Percentiles rank a stretch among this genome's conserved stretches.
Conservation (phyloP, 345 rosid species). For the Eucalyptus cloeziana region DNA sequence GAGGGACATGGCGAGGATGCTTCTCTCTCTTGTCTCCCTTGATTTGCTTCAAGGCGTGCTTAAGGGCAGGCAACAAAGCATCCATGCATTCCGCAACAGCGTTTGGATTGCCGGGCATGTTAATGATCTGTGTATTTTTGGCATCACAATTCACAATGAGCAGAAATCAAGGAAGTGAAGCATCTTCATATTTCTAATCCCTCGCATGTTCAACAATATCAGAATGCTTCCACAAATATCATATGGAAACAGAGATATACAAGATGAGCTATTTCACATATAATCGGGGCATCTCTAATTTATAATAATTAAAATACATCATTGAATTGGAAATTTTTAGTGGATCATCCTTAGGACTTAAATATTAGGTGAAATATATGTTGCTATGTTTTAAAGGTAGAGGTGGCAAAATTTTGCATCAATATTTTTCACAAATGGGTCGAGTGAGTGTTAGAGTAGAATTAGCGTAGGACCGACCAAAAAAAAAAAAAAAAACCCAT, state of each 20-base stretch:
- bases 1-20: slow-evolving; percentile 82
- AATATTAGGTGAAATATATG: not conserved
- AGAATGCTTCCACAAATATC: not conserved
- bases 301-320: not conserved
- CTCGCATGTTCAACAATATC: not conserved
- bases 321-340: not conserved
- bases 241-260: not conserved
- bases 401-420: too few species aligned
- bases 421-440: too few species aligned
- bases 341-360: not conserved
- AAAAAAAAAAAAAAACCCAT: too few species aligned
- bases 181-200: not conserved
- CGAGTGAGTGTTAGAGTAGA: too few species aligned
- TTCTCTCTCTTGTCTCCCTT: slow-evolving; percentile 93
- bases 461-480: too few species aligned
- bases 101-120: slow-evolving; percentile 97
- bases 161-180: not conserved
- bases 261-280: not conserved
- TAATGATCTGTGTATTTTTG: slow-evolving; percentile 49
- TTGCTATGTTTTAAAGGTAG: not conserved
- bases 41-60: slow-evolving; percentile 82
- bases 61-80: slow-evolving; percentile 76
- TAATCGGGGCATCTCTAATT: not conserved
- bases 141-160: not conserved
- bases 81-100: slow-evolving; percentile 94